Evolutionary conservation across 805 yeast genomes (phyloP), one percentile per base, ranked within the genome.

Genomic region (Maudiozyma serrabonitensis): DNA sequence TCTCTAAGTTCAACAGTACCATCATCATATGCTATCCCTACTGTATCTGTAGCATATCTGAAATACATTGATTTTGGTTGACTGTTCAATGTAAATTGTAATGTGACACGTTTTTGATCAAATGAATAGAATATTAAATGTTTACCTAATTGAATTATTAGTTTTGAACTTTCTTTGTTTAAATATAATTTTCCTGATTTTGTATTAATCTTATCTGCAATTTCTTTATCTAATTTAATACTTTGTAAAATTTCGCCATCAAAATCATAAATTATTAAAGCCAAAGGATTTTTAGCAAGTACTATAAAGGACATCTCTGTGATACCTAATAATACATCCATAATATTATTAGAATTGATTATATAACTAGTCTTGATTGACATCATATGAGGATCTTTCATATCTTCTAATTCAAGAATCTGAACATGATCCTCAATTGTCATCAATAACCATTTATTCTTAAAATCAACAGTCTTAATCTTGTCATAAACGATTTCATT

Each of bases 281-380:
- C 53, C 37, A 51, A 54, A 25, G 66, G 62, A 28, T 56, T 50
- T 8, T 43, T 45, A 26, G 55, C 50, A 18, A 63, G 47, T 3
- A 58, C 56, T 16, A 65, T 59, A 16, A 65, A 52, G 11, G 68
- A 62, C 50, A 61, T 65, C 41, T 65, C 68, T 2, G 69, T 65
- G 47, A 65, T 58, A 4, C 69, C 69, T 12, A 64, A 51, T 23
- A 58, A 53, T 12, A 58, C 57, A 43, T 54, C 56, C 34, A 55
- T 47, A 49, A 26, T 23, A 38, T 45, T 41, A 11, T 48, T 47
- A 5, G 46, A 46, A 21, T 48, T 43, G n/a, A 57, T 50, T 8
- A 32, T 48, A 45, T 52, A 54, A 19, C 50, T 52, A 13, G 53
- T 52, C 12, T 49, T 54, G 18, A 55, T 48, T 21, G 40, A 41